Evolutionary conservation across 148 eudicot species (phyloP).

Genomic region (Silene latifolia): DNA sequence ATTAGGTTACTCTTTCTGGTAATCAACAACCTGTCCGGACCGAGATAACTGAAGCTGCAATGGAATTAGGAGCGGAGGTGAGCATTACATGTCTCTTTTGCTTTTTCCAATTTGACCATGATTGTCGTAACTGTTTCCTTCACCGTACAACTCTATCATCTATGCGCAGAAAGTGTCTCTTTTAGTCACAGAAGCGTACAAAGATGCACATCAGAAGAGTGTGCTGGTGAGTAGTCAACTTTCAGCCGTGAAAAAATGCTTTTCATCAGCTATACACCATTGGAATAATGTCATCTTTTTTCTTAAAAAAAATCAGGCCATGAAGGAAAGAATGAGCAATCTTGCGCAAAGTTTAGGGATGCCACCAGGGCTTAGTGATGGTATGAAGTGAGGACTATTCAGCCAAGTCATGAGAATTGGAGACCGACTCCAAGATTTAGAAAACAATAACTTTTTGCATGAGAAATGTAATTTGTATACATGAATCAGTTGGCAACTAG

Average conservation of each 20-base stretch:
- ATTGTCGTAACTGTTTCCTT: neutral
- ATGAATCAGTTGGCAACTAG: constrained; percentile 12
- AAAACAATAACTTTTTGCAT: constrained; percentile 14
- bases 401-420: neutral
- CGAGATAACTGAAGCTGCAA: constrained; percentile 96
- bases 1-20: constrained; percentile 92
- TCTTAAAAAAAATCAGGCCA: constrained; percentile 46
- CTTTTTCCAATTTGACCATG: neutral
- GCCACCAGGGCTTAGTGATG: too few species aligned
- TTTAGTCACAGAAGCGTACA: constrained; percentile 85
- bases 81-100: constrained; percentile 3
- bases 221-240: constrained; percentile 53
- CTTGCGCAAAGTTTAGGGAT: constrained; percentile 85
- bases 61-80: constrained; percentile 87
- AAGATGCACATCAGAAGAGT: constrained; percentile 94
- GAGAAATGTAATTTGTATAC: constrained; percentile 21
- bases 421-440: constrained; percentile 8
- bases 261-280: neutral
- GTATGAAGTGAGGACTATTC: constrained; percentile 35
- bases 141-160: neutral
- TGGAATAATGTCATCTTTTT: neutral
- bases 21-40: constrained; percentile 92
- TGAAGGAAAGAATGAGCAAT: constrained; percentile 82
- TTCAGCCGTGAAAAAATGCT: neutral
- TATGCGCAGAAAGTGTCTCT: constrained; percentile 69